Percentiles rank a stretch among this genome's conserved stretches.
phyloP scores from a whole-genome alignment of 2,329 filamentous ascomycete genomes.

The Calonectria pteridis region DNA sequence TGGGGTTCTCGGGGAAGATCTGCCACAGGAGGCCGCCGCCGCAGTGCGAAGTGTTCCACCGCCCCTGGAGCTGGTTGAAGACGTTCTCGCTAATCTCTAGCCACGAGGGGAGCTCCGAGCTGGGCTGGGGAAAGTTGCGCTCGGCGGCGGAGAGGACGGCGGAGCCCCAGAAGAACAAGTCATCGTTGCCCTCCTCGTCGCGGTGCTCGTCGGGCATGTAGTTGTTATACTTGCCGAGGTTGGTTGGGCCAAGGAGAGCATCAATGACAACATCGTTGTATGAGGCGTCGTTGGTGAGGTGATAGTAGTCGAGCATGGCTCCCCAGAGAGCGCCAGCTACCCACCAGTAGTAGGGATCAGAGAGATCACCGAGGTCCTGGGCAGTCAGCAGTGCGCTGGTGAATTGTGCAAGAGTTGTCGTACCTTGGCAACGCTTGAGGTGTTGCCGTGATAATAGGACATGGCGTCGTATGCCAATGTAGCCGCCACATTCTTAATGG shows the following conservation, averaged over 20 bases:
- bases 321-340: conserved; percentile 75
- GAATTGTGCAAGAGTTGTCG: conserved; percentile 13
- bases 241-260: conserved; percentile 67
- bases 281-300: conserved; percentile 71
- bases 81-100: conserved; percentile 76
- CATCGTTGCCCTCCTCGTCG: conserved; percentile 78
- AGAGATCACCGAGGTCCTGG: conserved; percentile 71
- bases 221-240: conserved; percentile 68
- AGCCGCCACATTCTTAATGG: conserved; percentile 71
- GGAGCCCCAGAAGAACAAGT: conserved; percentile 81
- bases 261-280: conserved; percentile 72
- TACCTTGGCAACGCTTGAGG: conserved; percentile 62
- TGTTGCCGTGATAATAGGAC: conserved; percentile 74
- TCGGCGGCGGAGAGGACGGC: conserved; percentile 77
- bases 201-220: conserved; percentile 70
- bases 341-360: conserved; percentile 78
- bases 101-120: conserved; percentile 70
- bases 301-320: conserved; percentile 77
- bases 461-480: conserved; percentile 72
- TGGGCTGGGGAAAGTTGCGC: conserved; percentile 73
- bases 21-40: conserved; percentile 84
- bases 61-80: conserved; percentile 76
- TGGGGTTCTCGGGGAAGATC: conserved; percentile 79
- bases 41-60: conserved; percentile 79
- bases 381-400: conserved; percentile 13